These are phyloP conservation scores for Chaetomium cochliodes DNA, from an alignment of 495 filamentous ascomycete genomes.

Conservation along the genomic window DNA sequence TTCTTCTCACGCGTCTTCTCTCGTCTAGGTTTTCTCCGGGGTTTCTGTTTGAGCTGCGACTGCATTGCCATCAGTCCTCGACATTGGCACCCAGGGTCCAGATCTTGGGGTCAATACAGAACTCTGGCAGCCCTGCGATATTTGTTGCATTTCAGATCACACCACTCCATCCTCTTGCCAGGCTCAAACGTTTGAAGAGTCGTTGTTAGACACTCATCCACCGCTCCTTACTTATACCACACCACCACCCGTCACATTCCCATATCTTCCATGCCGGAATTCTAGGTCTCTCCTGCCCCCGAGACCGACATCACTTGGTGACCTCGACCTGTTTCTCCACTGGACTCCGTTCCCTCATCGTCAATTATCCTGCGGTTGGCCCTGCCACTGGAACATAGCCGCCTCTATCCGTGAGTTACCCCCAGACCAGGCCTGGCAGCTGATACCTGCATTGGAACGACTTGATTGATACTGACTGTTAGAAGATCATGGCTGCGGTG, in stretches of 20 bases:
- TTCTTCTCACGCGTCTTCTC: slow-evolving; percentile 15
- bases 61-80: slow-evolving; percentile 1
- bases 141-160: neutral
- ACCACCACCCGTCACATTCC: neutral
- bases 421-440: slow-evolving; percentile 9
- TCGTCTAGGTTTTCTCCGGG: neutral
- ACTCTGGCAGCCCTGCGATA: neutral
- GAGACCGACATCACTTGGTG: neutral
- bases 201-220: neutral
- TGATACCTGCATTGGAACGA: slow-evolving; percentile 13
- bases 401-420: slow-evolving; percentile 25
- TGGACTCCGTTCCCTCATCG: slow-evolving; percentile 1
- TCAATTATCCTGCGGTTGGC: slow-evolving; percentile 25
- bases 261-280: neutral
- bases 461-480: slow-evolving; percentile 17
- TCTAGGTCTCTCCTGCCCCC: slow-evolving; percentile 26
- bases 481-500: slow-evolving; percentile 39
- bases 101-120: neutral
- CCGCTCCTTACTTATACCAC: neutral
- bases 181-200: neutral
- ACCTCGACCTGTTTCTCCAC: neutral
- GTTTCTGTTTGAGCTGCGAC: slow-evolving; percentile 9
- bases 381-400: neutral
- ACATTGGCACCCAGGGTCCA: neutral
- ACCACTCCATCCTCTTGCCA: neutral